Percentiles rank a stretch among this genome's conserved stretches.
Conservation (phyloP, 1,284 basidiomycete genomes). For the Taiwanofungus camphoratus region DNA sequence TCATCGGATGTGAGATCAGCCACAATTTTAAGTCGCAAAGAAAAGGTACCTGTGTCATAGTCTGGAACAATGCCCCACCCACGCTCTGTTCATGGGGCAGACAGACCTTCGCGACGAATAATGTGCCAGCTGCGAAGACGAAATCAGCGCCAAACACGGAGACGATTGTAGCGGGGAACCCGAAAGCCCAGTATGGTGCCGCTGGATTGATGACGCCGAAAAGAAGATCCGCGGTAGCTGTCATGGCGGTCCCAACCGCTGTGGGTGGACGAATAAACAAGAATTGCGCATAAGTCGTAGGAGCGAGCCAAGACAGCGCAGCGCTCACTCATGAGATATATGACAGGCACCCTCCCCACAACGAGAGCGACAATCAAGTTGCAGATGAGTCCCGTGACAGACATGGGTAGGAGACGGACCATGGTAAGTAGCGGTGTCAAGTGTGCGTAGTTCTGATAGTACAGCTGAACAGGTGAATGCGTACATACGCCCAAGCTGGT, state of each 20-base stretch:
- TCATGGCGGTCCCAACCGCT: constrained; percentile 57
- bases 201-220: constrained; percentile 65
- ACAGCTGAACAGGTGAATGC: constrained; percentile 37
- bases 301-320: background rate
- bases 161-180: constrained; percentile 73
- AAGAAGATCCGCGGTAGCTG: constrained; percentile 59
- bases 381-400: constrained; percentile 63
- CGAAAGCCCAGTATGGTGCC: constrained; percentile 72
- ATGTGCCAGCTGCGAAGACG: constrained; percentile 66
- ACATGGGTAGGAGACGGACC: constrained; percentile 74
- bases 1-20: too few relatives aligned
- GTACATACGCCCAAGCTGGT: constrained; percentile 5
- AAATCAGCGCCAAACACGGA: constrained; percentile 78
- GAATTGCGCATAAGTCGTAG: background rate
- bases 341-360: constrained; percentile 49
- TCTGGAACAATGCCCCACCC: constrained; percentile 72
- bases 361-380: constrained; percentile 65
- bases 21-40: too few relatives aligned
- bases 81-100: constrained; percentile 74
- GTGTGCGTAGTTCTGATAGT: constrained; percentile 59
- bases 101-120: constrained; percentile 71
- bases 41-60: constrained; percentile 75
- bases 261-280: too few relatives aligned
- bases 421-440: constrained; percentile 63
- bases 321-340: constrained; percentile 49